Evolutionary conservation across 73 alveolate species (phyloP).

Genomic region (Uronychia binucleata): DNA sequence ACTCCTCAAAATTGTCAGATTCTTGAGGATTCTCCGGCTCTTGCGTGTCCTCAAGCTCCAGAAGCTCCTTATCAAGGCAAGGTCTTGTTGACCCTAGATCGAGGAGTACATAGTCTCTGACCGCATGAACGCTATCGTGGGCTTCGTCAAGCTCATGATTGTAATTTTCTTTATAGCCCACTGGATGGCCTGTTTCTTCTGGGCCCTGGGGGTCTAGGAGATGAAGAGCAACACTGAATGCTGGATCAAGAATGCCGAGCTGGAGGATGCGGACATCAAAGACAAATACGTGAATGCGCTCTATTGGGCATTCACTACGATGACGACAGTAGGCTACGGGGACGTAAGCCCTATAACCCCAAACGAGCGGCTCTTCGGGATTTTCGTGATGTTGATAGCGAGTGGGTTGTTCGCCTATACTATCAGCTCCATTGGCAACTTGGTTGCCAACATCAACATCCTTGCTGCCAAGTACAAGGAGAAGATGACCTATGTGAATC

Average conservation of each 20-base stretch:
- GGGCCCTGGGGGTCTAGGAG: conserved; percentile 64
- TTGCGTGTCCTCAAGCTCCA: conserved; percentile 70
- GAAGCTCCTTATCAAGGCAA: conserved; percentile 49
- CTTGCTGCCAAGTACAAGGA: conserved; percentile 72
- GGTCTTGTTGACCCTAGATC: neutral
- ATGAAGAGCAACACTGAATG: conserved; percentile 40
- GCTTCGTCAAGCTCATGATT: conserved; percentile 68
- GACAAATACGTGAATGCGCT: conserved; percentile 69
- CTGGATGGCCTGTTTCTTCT: conserved; percentile 90
- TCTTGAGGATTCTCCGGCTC: conserved; percentile 60
- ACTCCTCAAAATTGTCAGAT: conserved; percentile 65
- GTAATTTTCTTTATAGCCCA: conserved; percentile 85
- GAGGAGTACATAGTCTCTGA: conserved; percentile 79
- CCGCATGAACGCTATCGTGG: conserved; percentile 60
- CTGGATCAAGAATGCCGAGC: conserved; percentile 71
- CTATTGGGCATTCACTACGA: conserved; percentile 92
- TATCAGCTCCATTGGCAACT: conserved; percentile 82
- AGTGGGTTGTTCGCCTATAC: conserved; percentile 88
- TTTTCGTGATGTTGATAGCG: conserved; percentile 76
- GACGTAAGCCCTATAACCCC: conserved; percentile 80
- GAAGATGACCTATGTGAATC: conserved; percentile 73
- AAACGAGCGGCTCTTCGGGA: conserved; percentile 63
- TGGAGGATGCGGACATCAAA: conserved; percentile 43
- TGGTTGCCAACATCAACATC: conserved; percentile 60
- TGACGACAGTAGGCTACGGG: conserved; percentile 95